Conservation (phyloP, 805 yeast species). For the Scheffersomyces lignosus region DNA sequence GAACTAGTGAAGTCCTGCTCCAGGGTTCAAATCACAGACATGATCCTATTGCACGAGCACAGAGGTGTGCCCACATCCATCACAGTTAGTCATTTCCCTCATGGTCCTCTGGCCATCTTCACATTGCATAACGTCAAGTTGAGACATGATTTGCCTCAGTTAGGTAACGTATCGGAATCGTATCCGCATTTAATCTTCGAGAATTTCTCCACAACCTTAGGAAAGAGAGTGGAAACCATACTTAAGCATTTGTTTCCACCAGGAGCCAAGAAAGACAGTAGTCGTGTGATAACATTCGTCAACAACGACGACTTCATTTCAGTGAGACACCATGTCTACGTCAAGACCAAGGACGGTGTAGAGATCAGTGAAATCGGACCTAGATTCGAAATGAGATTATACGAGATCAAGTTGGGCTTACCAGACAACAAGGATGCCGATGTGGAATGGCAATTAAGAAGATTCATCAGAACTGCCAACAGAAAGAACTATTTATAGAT, state of each 20-base stretch:
- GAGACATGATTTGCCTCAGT: constrained; percentile 85
- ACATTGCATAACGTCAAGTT: constrained; percentile 91
- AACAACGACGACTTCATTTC: constrained; percentile 89
- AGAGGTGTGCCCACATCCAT: constrained; percentile 97
- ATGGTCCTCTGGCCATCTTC: constrained; percentile 95
- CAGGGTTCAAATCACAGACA: constrained; percentile 77
- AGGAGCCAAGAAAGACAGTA: constrained; percentile 87
- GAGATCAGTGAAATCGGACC: constrained; percentile 98
- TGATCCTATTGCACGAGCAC: constrained; percentile 89
- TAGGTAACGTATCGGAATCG: constrained; percentile 87
- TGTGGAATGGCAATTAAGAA: constrained; percentile 93
- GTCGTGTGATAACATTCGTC: constrained; percentile 90
- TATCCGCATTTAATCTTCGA: constrained; percentile 94
- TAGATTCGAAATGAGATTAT: constrained; percentile 94
- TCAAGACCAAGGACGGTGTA: constrained; percentile 81
- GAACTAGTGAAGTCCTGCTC: constrained; percentile 82
- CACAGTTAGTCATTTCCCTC: constrained; percentile 93
- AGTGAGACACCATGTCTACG: constrained; percentile 94
- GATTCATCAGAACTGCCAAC: constrained; percentile 93
- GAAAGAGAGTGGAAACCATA: constrained; percentile 76
- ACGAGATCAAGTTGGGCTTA: constrained; percentile 85
- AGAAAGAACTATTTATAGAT: constrained; percentile 82
- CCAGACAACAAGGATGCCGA: constrained; percentile 95
- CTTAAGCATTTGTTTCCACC: constrained; percentile 93
- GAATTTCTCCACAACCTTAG: constrained; percentile 77